These are phyloP conservation scores for Salix dunnii DNA, from an alignment of 345 rosid species.

Conservation along the genomic window DNA sequence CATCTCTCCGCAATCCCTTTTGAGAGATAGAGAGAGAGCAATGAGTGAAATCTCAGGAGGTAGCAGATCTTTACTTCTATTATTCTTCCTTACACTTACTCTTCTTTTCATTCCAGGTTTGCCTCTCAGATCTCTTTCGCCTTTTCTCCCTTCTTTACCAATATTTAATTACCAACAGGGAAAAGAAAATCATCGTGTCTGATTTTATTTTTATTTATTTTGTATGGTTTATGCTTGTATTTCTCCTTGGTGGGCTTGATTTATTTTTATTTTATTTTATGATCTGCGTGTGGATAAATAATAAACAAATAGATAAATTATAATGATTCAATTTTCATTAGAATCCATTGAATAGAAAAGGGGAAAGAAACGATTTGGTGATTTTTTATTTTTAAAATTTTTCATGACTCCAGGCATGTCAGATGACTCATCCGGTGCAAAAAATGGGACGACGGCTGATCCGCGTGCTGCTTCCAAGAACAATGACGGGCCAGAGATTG, in stretches of 20 bases:
- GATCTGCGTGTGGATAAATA: too few relatives aligned
- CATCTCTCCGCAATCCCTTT: not conserved
- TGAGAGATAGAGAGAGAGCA: conserved; percentile 11
- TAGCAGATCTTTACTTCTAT: conserved; percentile 23
- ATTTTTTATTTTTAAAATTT: not conserved
- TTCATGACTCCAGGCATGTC: conserved; percentile 44
- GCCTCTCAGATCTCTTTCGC: conserved; percentile 33
- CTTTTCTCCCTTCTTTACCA: not conserved
- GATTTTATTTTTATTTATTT: too few relatives aligned
- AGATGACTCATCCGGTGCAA: conserved; percentile 43
- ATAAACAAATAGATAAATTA: not conserved
- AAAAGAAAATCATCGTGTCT: not conserved
- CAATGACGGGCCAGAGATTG: conserved; percentile 46
- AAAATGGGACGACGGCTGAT: conserved; percentile 34
- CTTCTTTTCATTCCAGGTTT: conserved; percentile 56
- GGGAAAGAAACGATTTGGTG: not conserved
- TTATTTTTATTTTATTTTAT: not conserved
- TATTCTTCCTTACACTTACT: conserved; percentile 41
- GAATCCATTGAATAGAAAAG: not conserved
- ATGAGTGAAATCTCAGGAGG: conserved; percentile 33
- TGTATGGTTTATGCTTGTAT: not conserved
- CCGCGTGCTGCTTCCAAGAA: conserved; percentile 41
- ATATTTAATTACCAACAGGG: not conserved
- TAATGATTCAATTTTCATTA: not conserved
- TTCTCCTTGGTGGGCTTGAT: not conserved